Base-by-base conservation (phyloP, 768 basidiomycete genomes). In the Tremella mesenterica region DNA sequence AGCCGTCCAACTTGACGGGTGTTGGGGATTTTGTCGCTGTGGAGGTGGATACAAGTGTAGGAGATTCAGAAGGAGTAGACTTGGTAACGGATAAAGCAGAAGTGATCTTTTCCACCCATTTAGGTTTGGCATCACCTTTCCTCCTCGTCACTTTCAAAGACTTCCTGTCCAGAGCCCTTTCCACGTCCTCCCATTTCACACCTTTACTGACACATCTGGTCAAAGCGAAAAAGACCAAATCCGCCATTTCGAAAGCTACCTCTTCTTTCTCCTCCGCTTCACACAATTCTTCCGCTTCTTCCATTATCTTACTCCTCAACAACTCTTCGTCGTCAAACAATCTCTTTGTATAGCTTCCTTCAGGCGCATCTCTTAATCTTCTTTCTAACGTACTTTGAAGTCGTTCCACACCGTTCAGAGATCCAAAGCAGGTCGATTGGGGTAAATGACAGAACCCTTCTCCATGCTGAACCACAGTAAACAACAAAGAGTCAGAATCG, bases 281-380 rank as follows among this genome's bases (percentile, higher is more conserved):
- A 70, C 90, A 93, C n/a, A 99, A 80, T 73, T 99, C 95, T 63
- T 93, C 88, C 0, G 95, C 95, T 72, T 99, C 95, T 74, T 99
- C 95, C 83, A 86, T 88, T 59, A 99, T 90, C 78, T 99, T 99
- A 48, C 90, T 85, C 43, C 79, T 81, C 41, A 97, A 77, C n/a
- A 99, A 78, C 43, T 79, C 80, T 4, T 84, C 75, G 69, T 96
- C 88, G 38, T 79, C 77, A 74, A 97, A 95, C 25, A 99, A 75
- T 49, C 88, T 78, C 47, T 80, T 82, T 16, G 95, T 97, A 74
- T 99, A 99, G 0, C 88, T 91, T 4, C 90, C 91, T 60, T 84
- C 83, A 0, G 91, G 91, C 0, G 93, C 89, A 23, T 81, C 79
- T 29, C 75, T 74, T 41, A 86, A 76, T 36, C 95, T 81, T 1